phyloP scores from a whole-genome alignment of 1,284 basidiomycete genomes.

The Malassezia pachydermatis region DNA sequence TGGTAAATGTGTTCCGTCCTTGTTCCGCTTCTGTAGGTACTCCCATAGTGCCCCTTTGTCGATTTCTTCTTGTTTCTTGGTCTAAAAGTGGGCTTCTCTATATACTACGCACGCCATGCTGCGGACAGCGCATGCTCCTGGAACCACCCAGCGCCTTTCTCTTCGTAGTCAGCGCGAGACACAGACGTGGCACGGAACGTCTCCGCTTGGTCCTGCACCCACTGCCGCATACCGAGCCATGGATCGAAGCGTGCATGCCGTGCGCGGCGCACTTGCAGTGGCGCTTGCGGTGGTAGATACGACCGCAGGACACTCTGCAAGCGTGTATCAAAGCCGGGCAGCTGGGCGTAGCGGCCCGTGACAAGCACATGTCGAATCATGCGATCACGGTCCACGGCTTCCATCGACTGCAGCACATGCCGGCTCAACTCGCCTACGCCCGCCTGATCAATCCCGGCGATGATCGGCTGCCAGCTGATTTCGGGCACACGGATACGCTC shows the following conservation, averaged over 20 bases:
- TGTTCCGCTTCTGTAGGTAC: slow-evolving; percentile 3
- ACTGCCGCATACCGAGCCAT: slow-evolving; percentile 85
- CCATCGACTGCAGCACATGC: slow-evolving; percentile 72
- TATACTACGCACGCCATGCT: slow-evolving; percentile 8
- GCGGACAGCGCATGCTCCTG: slow-evolving; percentile 50
- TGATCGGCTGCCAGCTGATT: slow-evolving; percentile 79
- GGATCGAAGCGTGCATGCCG: slow-evolving; percentile 65
- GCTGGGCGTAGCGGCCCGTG: slow-evolving; percentile 19
- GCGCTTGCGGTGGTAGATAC: slow-evolving; percentile 25
- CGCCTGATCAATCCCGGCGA: slow-evolving; percentile 89
- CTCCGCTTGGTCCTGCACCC: slow-evolving; percentile 52
- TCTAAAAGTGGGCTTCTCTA: not conserved
- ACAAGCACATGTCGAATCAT: slow-evolving; percentile 51
- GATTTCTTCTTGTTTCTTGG: too few relatives aligned
- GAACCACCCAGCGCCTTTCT: slow-evolving; percentile 70
- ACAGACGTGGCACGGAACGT: slow-evolving; percentile 52
- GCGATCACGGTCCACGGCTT: slow-evolving; percentile 55
- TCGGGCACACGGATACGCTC: slow-evolving; percentile 89
- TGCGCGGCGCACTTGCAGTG: slow-evolving; percentile 50
- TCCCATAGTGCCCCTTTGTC: too few relatives aligned
- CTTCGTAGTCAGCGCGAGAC: slow-evolving; percentile 74
- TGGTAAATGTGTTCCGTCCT: slow-evolving; percentile 20
- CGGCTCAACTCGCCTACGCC: slow-evolving; percentile 83
- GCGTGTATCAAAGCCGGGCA: slow-evolving; percentile 46
- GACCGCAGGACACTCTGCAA: slow-evolving; percentile 55